Evolutionary conservation across 163 green algal genomes (phyloP).

Genomic region (Scenedesmus sp.): DNA sequence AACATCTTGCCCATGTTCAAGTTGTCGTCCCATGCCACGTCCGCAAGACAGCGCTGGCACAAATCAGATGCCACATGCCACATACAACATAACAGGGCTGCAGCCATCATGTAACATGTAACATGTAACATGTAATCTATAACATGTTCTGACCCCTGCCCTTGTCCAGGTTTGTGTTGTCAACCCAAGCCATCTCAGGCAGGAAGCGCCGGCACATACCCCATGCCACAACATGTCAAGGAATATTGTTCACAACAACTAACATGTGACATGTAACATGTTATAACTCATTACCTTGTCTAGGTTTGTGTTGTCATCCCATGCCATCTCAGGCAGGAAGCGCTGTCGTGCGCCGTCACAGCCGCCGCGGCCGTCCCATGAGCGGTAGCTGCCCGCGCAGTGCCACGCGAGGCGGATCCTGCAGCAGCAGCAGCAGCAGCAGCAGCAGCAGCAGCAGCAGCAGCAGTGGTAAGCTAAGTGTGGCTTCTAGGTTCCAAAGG

Average conservation of each 20-base stretch:
- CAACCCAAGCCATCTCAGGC: constrained; percentile 51
- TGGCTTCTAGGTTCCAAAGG: too few species aligned
- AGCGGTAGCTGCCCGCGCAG: not conserved
- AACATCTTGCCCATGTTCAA: too few species aligned
- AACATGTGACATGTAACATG: too few species aligned
- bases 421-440: too few species aligned
- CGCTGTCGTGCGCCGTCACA: constrained; percentile 56
- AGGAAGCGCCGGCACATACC: constrained; percentile 52
- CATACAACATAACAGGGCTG: not conserved
- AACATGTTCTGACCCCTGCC: not conserved
- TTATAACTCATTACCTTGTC: not conserved
- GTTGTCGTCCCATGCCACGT: too few species aligned
- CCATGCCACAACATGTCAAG: too few species aligned
- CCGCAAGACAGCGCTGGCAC: too few species aligned
- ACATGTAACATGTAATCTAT: not conserved
- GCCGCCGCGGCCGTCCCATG: constrained; percentile 50
- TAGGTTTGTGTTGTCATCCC: constrained; percentile 63
- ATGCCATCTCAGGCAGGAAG: constrained; percentile 52
- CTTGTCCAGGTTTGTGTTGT: constrained; percentile 68
- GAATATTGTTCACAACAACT: too few species aligned
- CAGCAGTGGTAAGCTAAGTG: too few species aligned
- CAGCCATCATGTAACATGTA: too few species aligned
- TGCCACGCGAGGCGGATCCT: not conserved
- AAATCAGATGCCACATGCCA: too few species aligned
- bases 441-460: too few species aligned